Evolutionary conservation across 2,329 filamentous ascomycete species (phyloP).

Genomic region (Diaporthe nobilis): DNA sequence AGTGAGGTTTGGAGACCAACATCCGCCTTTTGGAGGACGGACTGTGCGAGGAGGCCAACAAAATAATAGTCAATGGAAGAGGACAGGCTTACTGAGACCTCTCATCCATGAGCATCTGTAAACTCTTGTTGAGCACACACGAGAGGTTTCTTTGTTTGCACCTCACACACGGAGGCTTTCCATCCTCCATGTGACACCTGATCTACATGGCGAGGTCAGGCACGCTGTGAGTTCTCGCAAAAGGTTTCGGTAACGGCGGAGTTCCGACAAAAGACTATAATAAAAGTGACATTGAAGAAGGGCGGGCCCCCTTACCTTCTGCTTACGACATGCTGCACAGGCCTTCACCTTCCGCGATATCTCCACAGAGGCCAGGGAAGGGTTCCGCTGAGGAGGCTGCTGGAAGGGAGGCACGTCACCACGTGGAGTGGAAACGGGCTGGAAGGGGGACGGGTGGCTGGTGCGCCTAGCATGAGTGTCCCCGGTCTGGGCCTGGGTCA

Average conservation of each 20-base stretch:
- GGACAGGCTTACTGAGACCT: conserved; percentile 52
- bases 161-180: conserved; percentile 55
- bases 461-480: conserved; percentile 20
- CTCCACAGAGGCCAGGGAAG: conserved; percentile 40
- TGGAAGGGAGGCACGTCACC: conserved; percentile 26
- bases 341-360: conserved; percentile 58
- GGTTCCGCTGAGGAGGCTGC: conserved; percentile 27
- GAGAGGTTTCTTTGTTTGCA: conserved; percentile 54
- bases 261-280: neutral
- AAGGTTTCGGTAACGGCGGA: conserved; percentile 2
- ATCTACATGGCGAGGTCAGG: conserved; percentile 48
- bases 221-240: neutral
- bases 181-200: conserved; percentile 58
- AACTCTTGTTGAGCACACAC: conserved; percentile 57
- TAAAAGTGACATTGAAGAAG: neutral
- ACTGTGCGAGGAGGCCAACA: neutral
- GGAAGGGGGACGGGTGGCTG: conserved; percentile 21
- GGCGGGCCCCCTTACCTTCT: conserved; percentile 50
- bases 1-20: neutral
- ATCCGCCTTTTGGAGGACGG: neutral
- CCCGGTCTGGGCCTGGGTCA: conserved; percentile 19
- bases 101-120: conserved; percentile 59
- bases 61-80: neutral
- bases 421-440: conserved; percentile 14
- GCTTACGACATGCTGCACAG: conserved; percentile 57